Conservation (phyloP, 1,139 yeast species). For the Yamadazyma sp. region DNA sequence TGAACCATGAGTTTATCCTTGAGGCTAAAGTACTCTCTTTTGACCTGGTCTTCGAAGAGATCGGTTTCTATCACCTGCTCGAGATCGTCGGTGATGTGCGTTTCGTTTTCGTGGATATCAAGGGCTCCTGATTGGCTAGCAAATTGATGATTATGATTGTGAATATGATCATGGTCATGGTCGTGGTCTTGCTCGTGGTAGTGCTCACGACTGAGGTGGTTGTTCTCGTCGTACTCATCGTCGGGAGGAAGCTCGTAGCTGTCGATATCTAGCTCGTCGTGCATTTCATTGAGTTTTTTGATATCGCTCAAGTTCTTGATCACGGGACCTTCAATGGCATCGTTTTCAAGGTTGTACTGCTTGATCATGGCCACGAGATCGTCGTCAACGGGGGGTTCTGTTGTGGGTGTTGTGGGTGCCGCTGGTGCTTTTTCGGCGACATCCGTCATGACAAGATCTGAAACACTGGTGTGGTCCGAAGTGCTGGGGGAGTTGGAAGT, state of each 20-base stretch:
- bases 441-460: neutral
- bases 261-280: conserved; percentile 33
- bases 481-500: too few species aligned
- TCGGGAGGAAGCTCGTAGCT: conserved; percentile 24
- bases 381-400: neutral
- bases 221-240: too few species aligned
- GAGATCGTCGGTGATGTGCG: conserved; percentile 18
- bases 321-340: conserved; percentile 60
- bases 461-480: neutral
- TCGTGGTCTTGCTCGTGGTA: too few species aligned
- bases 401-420: too few species aligned
- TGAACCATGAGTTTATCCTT: conserved; percentile 11
- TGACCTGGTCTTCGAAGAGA: conserved; percentile 11
- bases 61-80: conserved; percentile 14
- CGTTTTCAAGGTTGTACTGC: conserved; percentile 36
- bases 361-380: conserved; percentile 14
- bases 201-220: conserved; percentile 20
- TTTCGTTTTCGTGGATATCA: conserved; percentile 36
- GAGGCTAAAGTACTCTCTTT: conserved; percentile 14
- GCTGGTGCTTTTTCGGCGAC: too few species aligned
- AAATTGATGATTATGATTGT: conserved; percentile 14
- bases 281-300: conserved; percentile 48
- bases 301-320: conserved; percentile 58
- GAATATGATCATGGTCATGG: conserved; percentile 32
- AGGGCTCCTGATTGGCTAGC: too few species aligned